These are phyloP conservation scores for Penicilliopsis zonata DNA, from an alignment of 495 filamentous ascomycete genomes.

Conservation along the genomic window DNA sequence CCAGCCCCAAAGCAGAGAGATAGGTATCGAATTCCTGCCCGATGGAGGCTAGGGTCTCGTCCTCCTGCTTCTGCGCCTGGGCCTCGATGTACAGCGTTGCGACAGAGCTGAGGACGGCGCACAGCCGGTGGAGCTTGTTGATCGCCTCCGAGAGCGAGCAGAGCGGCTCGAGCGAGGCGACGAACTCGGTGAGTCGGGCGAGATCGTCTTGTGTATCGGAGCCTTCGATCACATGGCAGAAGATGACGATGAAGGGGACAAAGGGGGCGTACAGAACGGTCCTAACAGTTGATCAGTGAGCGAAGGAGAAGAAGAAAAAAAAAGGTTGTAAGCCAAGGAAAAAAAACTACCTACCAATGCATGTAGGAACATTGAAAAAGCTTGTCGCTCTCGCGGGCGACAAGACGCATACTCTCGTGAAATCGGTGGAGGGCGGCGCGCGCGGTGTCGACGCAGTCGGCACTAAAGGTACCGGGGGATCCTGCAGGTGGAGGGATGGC, in stretches of 20 bases:
- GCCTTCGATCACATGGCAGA: conserved; percentile 52
- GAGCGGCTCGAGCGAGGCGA: conserved; percentile 40
- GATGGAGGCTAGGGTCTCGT: conserved; percentile 33
- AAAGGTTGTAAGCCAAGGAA: too few species aligned
- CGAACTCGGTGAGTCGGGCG: conserved; percentile 40
- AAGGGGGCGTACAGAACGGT: conserved; percentile 54
- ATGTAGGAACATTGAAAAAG: conserved; percentile 43
- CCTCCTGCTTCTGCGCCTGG: conserved; percentile 29
- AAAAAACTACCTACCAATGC: conserved; percentile 49
- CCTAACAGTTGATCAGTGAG: conserved; percentile 23
- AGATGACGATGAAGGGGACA: conserved; percentile 56
- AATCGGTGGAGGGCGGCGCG: conserved; percentile 41
- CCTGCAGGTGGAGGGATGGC: conserved; percentile 39
- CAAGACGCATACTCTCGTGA: conserved; percentile 32
- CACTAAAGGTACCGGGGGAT: conserved; percentile 35
- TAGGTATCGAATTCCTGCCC: conserved; percentile 55
- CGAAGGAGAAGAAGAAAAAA: too few species aligned
- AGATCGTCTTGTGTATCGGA: conserved; percentile 30
- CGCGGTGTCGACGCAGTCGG: conserved; percentile 49
- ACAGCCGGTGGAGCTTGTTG: conserved; percentile 46
- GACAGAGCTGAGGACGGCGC: conserved; percentile 47
- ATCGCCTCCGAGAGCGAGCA: conserved; percentile 42
- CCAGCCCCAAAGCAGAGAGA: conserved; percentile 49
- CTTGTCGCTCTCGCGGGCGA: conserved; percentile 33
- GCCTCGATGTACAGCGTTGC: conserved; percentile 52